Evolutionary conservation across 2,329 filamentous ascomycete genomes (phyloP).

Genomic region (Pestalotiopsis fici): DNA sequence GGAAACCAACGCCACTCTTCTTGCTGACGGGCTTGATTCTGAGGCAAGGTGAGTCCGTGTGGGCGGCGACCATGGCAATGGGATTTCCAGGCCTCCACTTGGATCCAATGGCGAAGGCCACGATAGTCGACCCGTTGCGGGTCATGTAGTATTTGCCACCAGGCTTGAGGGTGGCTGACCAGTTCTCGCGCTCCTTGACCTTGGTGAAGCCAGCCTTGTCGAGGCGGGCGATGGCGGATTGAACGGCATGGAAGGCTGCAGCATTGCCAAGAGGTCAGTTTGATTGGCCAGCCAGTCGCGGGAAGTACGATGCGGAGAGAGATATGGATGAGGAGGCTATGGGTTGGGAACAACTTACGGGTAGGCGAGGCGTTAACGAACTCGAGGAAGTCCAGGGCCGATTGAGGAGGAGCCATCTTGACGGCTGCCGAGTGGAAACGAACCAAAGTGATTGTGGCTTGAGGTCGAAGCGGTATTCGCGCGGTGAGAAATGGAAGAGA

Average conservation of each 20-base stretch:
- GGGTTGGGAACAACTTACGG: slow-evolving; percentile 55
- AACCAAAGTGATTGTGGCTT: not conserved
- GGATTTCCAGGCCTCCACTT: slow-evolving; percentile 92
- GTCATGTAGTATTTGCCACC: slow-evolving; percentile 97
- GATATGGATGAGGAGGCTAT: not conserved
- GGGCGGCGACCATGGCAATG: slow-evolving; percentile 89
- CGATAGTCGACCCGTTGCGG: slow-evolving; percentile 87
- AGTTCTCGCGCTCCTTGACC: slow-evolving; percentile 89
- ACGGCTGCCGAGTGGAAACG: slow-evolving; percentile 4
- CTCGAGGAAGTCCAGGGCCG: slow-evolving; percentile 82
- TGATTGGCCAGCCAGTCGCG: not conserved
- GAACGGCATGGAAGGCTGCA: slow-evolving; percentile 90
- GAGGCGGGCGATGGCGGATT: slow-evolving; percentile 73
- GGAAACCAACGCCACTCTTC: slow-evolving; percentile 80
- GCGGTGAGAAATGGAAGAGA: not conserved
- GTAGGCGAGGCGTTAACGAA: slow-evolving; percentile 95
- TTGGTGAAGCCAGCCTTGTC: slow-evolving; percentile 82
- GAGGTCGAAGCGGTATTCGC: not conserved
- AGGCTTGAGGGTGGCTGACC: slow-evolving; percentile 76
- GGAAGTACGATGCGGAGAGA: too few species aligned
- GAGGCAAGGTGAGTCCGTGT: slow-evolving; percentile 92
- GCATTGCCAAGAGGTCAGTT: not conserved
- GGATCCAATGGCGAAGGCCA: slow-evolving; percentile 88
- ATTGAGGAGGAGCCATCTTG: slow-evolving; percentile 53
- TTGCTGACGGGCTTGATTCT: slow-evolving; percentile 94